Base-by-base conservation (phyloP, 306 rosid species). In the Lathyrus aphaca region DNA sequence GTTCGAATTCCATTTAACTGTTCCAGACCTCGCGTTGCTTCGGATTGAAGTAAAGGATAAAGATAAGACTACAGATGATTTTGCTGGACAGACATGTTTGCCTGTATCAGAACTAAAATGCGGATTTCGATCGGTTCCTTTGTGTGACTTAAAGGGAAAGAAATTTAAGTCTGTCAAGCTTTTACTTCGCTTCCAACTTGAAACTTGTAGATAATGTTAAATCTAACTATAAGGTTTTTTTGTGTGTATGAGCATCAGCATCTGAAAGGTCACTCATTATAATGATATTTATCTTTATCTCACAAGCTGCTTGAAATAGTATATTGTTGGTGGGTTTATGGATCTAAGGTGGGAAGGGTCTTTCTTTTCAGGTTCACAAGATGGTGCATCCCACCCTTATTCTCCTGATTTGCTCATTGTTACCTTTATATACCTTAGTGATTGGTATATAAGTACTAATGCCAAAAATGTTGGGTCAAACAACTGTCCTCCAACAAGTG, bases 31-130 rank as follows among this genome's bases (percentile, higher is more conserved):
- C 9, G 98, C 89, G 9, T 66, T 93, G 83, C 87, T 93, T 3
- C 72, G 86, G 60, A 77, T 93, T 5, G 89, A 74, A 77, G 98
- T 90, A 6, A 79, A 75, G 21, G 98, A 93, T 69, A 81, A 79
- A 64, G 90, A 93, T 49, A 25, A 83, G 62, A 88, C 82, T 59
- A 81, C 79, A 51, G 91, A 93, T 64, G 96, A 90, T 59, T 93
- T 86, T 73, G 97, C 91, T 0, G 98, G 98, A 49, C 98, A 90
- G 65, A 85, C 86, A 29, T 93, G 96, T 80, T 54, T 93, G 77
- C 97, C 97, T 0, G 79, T 93, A 48, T 82, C 90, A 16, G 98
- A 93, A 73, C 80, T 93, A 5, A 79, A 77, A 58, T 65, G 54
- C 0, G 97, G 98, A 23, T 79, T 93, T 53, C 85, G 97, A 5